Conservation (phyloP, 2,329 filamentous ascomycete genomes). For the Fusarium napiforme region DNA sequence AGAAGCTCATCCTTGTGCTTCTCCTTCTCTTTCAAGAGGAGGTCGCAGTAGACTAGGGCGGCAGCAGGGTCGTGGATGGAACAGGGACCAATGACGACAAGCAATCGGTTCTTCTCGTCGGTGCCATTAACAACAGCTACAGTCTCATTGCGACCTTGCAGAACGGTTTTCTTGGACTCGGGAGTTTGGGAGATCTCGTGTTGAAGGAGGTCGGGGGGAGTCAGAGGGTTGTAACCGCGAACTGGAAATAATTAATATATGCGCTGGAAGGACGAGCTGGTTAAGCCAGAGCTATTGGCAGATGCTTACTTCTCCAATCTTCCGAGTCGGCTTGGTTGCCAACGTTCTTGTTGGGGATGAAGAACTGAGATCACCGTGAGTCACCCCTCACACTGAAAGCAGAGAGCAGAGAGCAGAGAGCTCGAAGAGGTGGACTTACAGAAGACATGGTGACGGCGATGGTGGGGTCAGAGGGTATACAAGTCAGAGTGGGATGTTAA, state of each 20-base stretch:
- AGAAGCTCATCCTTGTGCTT: conserved; percentile 90
- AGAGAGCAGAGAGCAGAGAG: conserved; percentile 24
- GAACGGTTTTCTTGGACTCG: conserved; percentile 69
- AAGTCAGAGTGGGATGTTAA: background rate
- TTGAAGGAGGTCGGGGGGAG: conserved; percentile 92
- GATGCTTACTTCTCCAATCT: conserved; percentile 80
- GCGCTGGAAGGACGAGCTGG: background rate
- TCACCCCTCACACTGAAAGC: conserved; percentile 38
- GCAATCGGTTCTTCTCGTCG: conserved; percentile 68
- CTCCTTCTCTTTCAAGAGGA: conserved; percentile 81
- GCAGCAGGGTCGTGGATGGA: conserved; percentile 95
- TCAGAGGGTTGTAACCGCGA: conserved; percentile 92
- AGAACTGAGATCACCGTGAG: conserved; percentile 62
- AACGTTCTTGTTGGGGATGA: conserved; percentile 81
- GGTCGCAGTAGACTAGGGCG: conserved; percentile 91
- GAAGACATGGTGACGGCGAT: conserved; percentile 41
- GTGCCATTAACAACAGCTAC: conserved; percentile 75
- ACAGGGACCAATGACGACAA: conserved; percentile 91
- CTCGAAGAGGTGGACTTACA: conserved; percentile 36
- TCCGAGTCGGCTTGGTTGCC: conserved; percentile 79
- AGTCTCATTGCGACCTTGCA: conserved; percentile 70
- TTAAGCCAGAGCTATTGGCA: conserved; percentile 26
- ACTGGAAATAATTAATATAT: conserved; percentile 60
- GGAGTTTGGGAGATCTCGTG: conserved; percentile 80
- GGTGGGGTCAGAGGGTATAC: conserved; percentile 20